Base-by-base conservation (phyloP, 192 early-diverging fungal genomes). In the Endogone sp. region DNA sequence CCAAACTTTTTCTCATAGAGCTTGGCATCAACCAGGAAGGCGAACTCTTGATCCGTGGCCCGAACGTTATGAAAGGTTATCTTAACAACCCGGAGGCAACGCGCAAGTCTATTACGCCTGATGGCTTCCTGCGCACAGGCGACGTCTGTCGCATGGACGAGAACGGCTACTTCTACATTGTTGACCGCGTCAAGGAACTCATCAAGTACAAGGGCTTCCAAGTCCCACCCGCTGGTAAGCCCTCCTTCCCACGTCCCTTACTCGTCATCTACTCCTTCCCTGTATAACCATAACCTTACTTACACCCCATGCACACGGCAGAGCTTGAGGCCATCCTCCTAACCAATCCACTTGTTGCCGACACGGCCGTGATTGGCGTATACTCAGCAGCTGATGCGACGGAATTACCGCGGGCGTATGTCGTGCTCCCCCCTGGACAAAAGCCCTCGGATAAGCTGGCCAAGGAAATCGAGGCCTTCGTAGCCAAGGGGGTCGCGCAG, bases 191-290 rank as follows among this genome's bases (percentile, higher is more conserved):
- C 60, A 93, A 92, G 78, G 91, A 94, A 31, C 76, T 91, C 25
- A 90, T 91, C 83, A 91, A 91, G 70, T 91, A 87, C 79, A 88
- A 92, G 64, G 68, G 87, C 2, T 82, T 88, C 66, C 89, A 93
- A 56, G 86, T 93, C 62, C 74, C 85, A 2, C 88, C 90, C 31
- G 84, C 88, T 11, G 90, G n/a, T n/a, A n/a, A n/a, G n/a, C n/a
- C n/a, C n/a, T n/a, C n/a, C n/a, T n/a, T n/a, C n/a, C n/a, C n/a
- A n/a, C n/a, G n/a, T n/a, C n/a, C n/a, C n/a, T n/a, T n/a, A n/a
- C n/a, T n/a, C n/a, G n/a, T n/a, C n/a, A n/a, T n/a, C n/a, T n/a
- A n/a, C n/a, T n/a, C n/a, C n/a, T n/a, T n/a, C n/a, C n/a, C n/a
- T n/a, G n/a, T n/a, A n/a, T n/a, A n/a, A n/a, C n/a, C n/a, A n/a